A percentile compares a stretch with the other conserved stretches of the same genome.
These are phyloP conservation scores for Botrytis squamosa DNA, from an alignment of 2,329 filamentous ascomycete species.

Conservation along the genomic window DNA sequence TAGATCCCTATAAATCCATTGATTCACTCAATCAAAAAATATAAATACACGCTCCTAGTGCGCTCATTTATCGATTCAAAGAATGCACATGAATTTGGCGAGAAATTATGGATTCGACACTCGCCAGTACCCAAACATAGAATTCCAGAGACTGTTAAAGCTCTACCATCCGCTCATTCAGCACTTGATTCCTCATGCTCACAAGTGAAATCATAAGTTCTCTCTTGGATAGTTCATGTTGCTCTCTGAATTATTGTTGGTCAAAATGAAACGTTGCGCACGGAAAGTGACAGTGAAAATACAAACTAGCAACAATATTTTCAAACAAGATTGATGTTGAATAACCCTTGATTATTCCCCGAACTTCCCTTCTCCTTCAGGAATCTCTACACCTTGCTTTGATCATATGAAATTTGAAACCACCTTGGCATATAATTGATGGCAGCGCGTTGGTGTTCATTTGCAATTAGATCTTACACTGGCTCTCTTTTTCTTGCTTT, in stretches of 20 bases:
- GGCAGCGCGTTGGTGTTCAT: not conserved
- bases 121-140: not conserved
- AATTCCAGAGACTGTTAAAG: not conserved
- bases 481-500: not conserved
- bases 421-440: not conserved
- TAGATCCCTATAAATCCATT: not conserved
- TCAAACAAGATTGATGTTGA: not conserved
- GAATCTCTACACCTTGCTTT: not conserved
- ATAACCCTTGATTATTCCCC: fast-evolving
- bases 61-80: not conserved
- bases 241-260: not conserved
- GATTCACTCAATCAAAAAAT: not conserved
- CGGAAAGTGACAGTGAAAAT: not conserved
- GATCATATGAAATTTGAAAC: not conserved
- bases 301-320: not conserved
- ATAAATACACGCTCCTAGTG: not conserved
- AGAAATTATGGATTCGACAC: not conserved
- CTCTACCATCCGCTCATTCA: not conserved
- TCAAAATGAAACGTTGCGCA: not conserved
- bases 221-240: not conserved
- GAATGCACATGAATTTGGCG: fast-evolving
- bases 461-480: not conserved
- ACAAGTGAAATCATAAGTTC: no score
- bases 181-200: not conserved
- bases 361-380: not conserved